Conservation (phyloP, 2,329 filamentous ascomycete species). For the Pseudogymnoascus sp. region DNA sequence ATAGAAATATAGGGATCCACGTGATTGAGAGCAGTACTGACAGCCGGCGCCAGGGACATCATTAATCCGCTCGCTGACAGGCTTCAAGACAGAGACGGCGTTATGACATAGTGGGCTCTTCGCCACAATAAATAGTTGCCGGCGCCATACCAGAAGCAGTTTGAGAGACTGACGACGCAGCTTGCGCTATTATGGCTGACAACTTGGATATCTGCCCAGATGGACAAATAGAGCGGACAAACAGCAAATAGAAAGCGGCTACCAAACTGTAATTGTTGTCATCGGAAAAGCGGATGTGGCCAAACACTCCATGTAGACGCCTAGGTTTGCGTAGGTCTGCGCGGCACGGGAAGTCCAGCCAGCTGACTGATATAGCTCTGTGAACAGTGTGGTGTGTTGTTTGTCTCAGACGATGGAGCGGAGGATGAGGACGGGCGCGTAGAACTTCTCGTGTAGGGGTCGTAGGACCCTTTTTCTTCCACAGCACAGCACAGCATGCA, state of each 20-base stretch:
- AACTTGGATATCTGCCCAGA: neutral
- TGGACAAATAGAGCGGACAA: neutral
- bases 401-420: neutral
- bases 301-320: too few relatives aligned
- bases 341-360: neutral
- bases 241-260: neutral
- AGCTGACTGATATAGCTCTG: neutral
- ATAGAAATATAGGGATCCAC: neutral
- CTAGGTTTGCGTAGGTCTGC: too few relatives aligned
- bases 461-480: neutral
- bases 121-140: neutral
- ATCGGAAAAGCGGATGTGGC: neutral
- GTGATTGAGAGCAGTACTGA: neutral
- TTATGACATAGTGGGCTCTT: constrained; percentile 1
- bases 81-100: neutral
- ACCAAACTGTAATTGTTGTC: neutral
- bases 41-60: neutral
- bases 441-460: neutral
- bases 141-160: neutral
- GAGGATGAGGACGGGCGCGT: neutral
- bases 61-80: neutral
- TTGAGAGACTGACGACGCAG: neutral
- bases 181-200: neutral
- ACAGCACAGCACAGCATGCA: neutral
- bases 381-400: neutral